phyloP scores from a whole-genome alignment of 352 stramenopile genomes.

The Albugo laibachii region DNA sequence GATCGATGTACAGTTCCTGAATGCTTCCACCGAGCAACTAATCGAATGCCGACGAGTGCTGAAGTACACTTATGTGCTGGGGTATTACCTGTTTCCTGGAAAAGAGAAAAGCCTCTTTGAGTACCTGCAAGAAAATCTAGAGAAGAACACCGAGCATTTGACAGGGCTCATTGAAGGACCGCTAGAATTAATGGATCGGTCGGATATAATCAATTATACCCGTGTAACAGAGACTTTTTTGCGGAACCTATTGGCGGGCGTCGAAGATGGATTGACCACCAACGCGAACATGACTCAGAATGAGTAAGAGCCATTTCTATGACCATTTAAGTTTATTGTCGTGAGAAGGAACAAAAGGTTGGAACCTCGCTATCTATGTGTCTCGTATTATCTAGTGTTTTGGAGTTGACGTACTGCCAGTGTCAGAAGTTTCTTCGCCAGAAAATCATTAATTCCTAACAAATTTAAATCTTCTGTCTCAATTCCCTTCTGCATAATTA shows the following conservation, averaged over 20 bases:
- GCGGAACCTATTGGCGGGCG: conserved; percentile 74
- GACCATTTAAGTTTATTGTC: neutral
- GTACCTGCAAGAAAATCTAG: conserved; percentile 86
- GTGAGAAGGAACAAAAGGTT: neutral
- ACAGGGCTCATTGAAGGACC: conserved; percentile 80
- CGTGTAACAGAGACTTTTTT: conserved; percentile 86
- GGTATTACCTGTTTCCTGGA: conserved; percentile 81
- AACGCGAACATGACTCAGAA: neutral
- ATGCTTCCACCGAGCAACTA: conserved; percentile 88
- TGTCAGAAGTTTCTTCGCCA: conserved; percentile 35
- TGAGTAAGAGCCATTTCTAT: neutral
- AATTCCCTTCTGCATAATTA: conserved; percentile 40
- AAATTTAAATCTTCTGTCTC: conserved; percentile 76
- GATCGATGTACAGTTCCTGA: conserved; percentile 98
- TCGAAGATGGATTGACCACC: conserved; percentile 77
- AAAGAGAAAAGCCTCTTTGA: conserved; percentile 90
- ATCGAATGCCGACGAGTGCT: conserved; percentile 96
- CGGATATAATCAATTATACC: conserved; percentile 89
- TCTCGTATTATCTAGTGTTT: conserved; percentile 15
- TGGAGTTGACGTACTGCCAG: conserved; percentile 30
- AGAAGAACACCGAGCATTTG: conserved; percentile 87
- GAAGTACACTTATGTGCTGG: conserved; percentile 96
- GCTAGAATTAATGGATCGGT: conserved; percentile 84
- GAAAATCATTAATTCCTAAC: conserved; percentile 47
- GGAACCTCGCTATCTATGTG: too few relatives aligned